Conservation (phyloP, 768 basidiomycete genomes). For the Tremella mesenterica region DNA sequence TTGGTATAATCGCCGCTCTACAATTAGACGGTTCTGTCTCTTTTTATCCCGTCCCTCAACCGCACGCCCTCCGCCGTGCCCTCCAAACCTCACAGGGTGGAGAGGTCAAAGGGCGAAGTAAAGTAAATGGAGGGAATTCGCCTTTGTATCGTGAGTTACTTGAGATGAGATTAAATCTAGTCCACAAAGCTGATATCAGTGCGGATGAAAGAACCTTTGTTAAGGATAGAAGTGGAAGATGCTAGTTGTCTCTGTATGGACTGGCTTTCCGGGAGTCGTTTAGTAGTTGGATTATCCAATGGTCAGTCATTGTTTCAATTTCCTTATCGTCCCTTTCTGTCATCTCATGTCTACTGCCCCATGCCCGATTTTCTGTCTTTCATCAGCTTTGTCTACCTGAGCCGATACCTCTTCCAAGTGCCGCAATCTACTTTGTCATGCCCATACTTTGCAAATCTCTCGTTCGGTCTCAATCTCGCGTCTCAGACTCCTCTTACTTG, state of each 20-base stretch:
- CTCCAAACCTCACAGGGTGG: constrained; percentile 3
- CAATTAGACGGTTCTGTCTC: constrained; percentile 81
- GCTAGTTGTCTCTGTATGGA: constrained; percentile 71
- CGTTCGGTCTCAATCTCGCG: too few species aligned
- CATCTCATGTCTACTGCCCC: too few species aligned
- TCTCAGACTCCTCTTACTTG: too few species aligned
- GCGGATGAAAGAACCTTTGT: constrained; percentile 51
- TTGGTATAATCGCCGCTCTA: constrained; percentile 74
- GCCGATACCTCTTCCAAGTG: too few species aligned
- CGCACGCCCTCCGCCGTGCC: constrained; percentile 49
- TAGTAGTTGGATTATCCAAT: constrained; percentile 76
- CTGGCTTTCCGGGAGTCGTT: constrained; percentile 75
- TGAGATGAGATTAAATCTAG: background rate
- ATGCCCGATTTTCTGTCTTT: too few species aligned
- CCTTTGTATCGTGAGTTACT: too few species aligned
- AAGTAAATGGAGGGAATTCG: too few species aligned
- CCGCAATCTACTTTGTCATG: too few species aligned
- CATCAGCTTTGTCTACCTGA: too few species aligned
- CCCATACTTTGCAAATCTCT: too few species aligned
- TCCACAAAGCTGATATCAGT: background rate
- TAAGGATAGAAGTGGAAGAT: constrained; percentile 67
- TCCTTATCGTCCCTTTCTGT: too few species aligned
- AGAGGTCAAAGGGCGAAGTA: too few species aligned
- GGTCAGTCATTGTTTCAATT: constrained; percentile 52
- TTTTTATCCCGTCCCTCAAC: constrained; percentile 71